Evolutionary conservation across 257 asterid species (phyloP).

Genomic region (Lycium barbarum): DNA sequence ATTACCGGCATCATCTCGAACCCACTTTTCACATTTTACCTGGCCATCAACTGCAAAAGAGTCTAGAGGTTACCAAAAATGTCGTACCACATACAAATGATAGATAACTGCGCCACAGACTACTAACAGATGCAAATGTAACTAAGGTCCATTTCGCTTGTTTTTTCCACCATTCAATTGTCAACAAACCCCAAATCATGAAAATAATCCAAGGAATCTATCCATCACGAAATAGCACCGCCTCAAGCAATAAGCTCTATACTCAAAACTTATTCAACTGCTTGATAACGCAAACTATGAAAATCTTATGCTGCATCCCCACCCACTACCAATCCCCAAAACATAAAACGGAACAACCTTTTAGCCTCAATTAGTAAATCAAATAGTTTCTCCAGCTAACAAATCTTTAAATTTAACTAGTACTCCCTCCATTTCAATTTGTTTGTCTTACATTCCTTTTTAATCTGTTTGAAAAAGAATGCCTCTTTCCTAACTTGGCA

Average conservation of each 20-base stretch:
- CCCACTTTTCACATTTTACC: slow-evolving; percentile 87
- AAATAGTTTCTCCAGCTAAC: slow-evolving; percentile 19
- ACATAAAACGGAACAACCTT: background rate
- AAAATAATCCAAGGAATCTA: background rate
- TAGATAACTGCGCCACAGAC: background rate
- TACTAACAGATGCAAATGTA: slow-evolving; percentile 13
- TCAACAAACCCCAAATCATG: slow-evolving; percentile 1
- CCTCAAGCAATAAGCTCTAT: background rate
- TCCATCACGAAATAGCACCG: background rate
- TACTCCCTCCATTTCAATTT: too few relatives aligned
- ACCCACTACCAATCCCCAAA: slow-evolving; percentile 1
- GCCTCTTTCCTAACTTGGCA: too few relatives aligned
- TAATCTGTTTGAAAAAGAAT: too few relatives aligned
- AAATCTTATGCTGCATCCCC: background rate
- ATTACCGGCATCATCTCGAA: slow-evolving; percentile 64
- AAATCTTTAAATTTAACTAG: background rate
- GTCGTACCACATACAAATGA: background rate
- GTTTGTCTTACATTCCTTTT: too few relatives aligned
- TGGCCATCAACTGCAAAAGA: slow-evolving; percentile 76
- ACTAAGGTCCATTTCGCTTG: slow-evolving; percentile 2
- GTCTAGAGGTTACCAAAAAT: slow-evolving; percentile 1
- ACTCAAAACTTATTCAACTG: slow-evolving; percentile 1
- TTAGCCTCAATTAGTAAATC: slow-evolving; percentile 7
- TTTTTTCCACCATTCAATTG: background rate
- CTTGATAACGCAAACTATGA: background rate